phyloP scores from a whole-genome alignment of 2,329 filamentous ascomycete species.

The Apiospora aurea region DNA sequence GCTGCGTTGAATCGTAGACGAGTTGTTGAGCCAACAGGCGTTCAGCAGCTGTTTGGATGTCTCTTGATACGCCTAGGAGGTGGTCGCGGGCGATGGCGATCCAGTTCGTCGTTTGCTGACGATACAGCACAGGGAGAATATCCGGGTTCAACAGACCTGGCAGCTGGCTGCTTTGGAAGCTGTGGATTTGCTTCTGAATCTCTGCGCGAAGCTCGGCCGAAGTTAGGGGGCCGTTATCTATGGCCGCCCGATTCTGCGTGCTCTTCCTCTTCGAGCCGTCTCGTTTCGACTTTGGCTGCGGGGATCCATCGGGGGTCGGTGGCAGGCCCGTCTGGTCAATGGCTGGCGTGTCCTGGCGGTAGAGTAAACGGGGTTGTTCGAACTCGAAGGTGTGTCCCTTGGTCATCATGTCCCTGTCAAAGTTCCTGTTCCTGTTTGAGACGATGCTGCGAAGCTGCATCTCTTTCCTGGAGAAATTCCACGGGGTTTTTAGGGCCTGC shows the following conservation, averaged over 20 bases:
- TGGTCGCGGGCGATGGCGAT: slow-evolving; percentile 35
- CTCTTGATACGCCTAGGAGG: slow-evolving; percentile 33
- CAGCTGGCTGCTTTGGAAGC: slow-evolving; percentile 42
- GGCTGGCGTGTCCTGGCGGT: background rate
- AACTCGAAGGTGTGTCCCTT: slow-evolving; percentile 22
- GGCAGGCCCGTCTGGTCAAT: background rate
- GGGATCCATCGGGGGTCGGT: background rate
- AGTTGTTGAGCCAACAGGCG: no score
- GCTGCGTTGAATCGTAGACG: no score
- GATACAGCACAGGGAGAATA: slow-evolving; percentile 41
- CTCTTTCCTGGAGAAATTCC: slow-evolving; percentile 28
- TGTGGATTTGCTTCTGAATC: slow-evolving; percentile 38
- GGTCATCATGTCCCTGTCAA: slow-evolving; percentile 11
- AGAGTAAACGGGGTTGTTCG: background rate
- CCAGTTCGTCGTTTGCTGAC: slow-evolving; percentile 44
- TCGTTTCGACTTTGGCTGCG: background rate
- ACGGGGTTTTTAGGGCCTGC: slow-evolving; percentile 37
- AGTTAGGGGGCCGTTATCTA: background rate
- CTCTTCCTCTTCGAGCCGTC: background rate
- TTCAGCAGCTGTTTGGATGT: no score
- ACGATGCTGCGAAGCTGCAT: slow-evolving; percentile 40
- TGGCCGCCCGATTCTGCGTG: background rate
- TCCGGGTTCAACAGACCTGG: slow-evolving; percentile 43
- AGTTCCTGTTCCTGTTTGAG: background rate
- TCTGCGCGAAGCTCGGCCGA: slow-evolving; percentile 29